Percentiles rank a stretch among this genome's conserved stretches.
Conservation (phyloP, 2,329 filamentous ascomycete species). For the Aspergillus sp. region DNA sequence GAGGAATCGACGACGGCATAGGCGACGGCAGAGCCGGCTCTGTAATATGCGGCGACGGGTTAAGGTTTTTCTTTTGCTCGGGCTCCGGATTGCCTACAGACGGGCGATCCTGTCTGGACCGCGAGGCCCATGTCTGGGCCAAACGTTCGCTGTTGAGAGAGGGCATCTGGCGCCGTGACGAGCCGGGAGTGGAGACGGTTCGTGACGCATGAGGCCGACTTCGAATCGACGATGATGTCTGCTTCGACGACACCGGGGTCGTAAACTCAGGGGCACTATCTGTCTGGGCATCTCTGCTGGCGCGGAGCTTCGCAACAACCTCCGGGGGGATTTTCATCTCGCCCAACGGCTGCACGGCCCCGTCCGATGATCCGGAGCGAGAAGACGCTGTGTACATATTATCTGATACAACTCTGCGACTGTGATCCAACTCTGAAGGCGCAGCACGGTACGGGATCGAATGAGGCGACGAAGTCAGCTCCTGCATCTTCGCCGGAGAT, state of each 20-base stretch:
- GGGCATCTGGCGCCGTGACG: slow-evolving; percentile 25
- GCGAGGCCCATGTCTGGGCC: slow-evolving; percentile 27
- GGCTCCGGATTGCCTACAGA: slow-evolving; percentile 25
- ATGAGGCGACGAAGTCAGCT: slow-evolving; percentile 50
- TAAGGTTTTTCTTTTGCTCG: slow-evolving; percentile 25
- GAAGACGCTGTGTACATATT: slow-evolving; percentile 6
- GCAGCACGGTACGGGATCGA: slow-evolving; percentile 49
- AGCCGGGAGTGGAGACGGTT: slow-evolving; percentile 33
- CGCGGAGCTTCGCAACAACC: slow-evolving; percentile 14
- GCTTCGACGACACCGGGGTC: slow-evolving; percentile 11
- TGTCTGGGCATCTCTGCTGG: slow-evolving; percentile 19
- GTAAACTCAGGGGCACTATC: slow-evolving; percentile 20
- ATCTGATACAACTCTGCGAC: slow-evolving; percentile 18
- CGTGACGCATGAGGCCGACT: slow-evolving; percentile 27
- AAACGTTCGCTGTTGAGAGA: slow-evolving; percentile 26
- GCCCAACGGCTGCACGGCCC: slow-evolving; percentile 17
- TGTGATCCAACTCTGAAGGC: slow-evolving; percentile 13
- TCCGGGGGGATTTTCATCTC: slow-evolving; percentile 20
- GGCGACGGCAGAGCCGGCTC: slow-evolving; percentile 38
- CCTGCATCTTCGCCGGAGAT: slow-evolving; percentile 51
- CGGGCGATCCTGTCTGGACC: slow-evolving; percentile 28
- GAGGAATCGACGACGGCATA: slow-evolving; percentile 51
- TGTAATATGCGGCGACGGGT: slow-evolving; percentile 18
- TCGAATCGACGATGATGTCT: slow-evolving; percentile 17
- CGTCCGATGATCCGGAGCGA: slow-evolving; percentile 10